Percentiles rank a stretch among this genome's conserved stretches.
Evolutionary conservation across 176 grass and related monocot genomes (phyloP).

Genomic region (Oryza punctata): DNA sequence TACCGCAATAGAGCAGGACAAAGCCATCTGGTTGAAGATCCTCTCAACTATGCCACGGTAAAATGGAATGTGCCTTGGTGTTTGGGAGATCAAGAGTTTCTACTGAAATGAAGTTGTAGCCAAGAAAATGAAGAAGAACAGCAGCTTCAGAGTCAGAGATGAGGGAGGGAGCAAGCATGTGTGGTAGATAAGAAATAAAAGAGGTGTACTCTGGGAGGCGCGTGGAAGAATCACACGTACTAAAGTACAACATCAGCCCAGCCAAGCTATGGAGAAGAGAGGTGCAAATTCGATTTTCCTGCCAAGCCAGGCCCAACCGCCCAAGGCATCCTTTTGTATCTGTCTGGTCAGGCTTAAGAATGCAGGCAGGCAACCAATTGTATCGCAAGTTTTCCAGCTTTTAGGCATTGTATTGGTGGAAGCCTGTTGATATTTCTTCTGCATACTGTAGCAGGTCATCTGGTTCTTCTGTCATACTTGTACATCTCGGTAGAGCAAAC

Average conservation of each 20-base stretch:
- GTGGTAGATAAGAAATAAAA: not conserved
- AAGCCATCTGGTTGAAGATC: not conserved
- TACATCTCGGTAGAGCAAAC: not conserved
- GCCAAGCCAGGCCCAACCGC: not conserved
- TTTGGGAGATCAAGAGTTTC: not conserved
- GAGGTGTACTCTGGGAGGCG: not conserved
- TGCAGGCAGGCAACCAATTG: not conserved
- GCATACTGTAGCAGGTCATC: not conserved
- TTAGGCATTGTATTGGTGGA: slow-evolving; percentile 3
- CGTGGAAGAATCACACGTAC: not conserved
- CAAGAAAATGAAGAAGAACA: not conserved
- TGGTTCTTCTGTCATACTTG: not conserved
- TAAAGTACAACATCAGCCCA: not conserved
- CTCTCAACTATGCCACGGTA: not conserved
- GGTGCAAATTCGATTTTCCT: not conserved
- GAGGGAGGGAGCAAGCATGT: not conserved
- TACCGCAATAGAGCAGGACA: not conserved
- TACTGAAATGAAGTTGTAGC: not conserved
- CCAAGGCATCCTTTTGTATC: not conserved
- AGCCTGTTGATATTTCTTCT: not conserved
- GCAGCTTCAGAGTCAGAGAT: not conserved
- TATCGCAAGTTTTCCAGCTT: not conserved
- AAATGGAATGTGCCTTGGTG: not conserved
- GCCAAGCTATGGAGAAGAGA: not conserved
- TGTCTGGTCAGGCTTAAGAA: not conserved